A percentile compares a stretch with the other conserved stretches of the same genome.
phyloP scores from a whole-genome alignment of 129 eudicot species.

The Apium graveolens region DNA sequence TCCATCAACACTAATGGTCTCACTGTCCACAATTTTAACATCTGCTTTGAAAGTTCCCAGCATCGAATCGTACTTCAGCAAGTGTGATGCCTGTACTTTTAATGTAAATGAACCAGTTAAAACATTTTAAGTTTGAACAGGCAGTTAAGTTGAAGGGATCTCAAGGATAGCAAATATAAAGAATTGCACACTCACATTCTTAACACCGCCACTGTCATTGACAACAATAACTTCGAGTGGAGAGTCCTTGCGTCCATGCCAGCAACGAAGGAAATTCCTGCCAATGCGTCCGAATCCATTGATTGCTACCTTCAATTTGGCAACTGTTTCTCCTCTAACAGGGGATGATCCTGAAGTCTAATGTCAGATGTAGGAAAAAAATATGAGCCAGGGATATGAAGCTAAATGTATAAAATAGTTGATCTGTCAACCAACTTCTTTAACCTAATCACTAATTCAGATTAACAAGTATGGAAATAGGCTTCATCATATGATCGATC shows the following conservation, averaged over 20 bases:
- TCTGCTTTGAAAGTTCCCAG: slow-evolving; percentile 94
- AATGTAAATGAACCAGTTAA: slow-evolving; percentile 3
- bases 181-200: slow-evolving; percentile 47
- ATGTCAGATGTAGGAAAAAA: neutral
- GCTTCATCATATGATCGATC: neutral
- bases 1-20: slow-evolving; percentile 85
- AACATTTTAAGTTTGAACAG: neutral
- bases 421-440: neutral
- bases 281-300: slow-evolving; percentile 98
- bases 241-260: slow-evolving; percentile 95
- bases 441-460: neutral
- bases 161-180: neutral
- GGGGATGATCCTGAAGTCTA: slow-evolving; percentile 51
- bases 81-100: slow-evolving; percentile 78
- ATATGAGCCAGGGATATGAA: neutral
- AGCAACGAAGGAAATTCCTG: slow-evolving; percentile 92
- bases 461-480: neutral
- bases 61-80: slow-evolving; percentile 90
- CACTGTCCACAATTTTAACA: slow-evolving; percentile 70
- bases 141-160: neutral
- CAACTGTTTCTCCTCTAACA: slow-evolving; percentile 54
- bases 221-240: slow-evolving; percentile 87
- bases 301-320: slow-evolving; percentile 95
- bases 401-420: neutral
- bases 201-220: slow-evolving; percentile 99